Evolutionary conservation across 148 eudicot genomes (phyloP), one percentile per base, ranked within the genome.

Genomic region (Amaranthus hypochondriacus): DNA sequence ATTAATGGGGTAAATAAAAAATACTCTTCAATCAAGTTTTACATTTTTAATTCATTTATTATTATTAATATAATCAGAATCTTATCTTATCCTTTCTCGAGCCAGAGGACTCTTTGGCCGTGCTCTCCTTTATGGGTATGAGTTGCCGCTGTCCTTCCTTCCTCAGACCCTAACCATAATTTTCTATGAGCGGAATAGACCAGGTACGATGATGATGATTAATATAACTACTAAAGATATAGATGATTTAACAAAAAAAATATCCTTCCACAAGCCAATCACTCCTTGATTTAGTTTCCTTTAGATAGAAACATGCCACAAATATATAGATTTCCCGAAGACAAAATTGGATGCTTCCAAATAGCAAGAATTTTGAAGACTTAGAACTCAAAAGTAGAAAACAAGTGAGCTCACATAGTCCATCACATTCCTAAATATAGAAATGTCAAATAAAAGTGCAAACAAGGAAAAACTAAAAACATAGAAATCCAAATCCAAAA

Each of bases 261-360:
- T 28, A 28, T 28, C 39, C 39, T 28, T 28, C 39, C 39, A 28
- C 39, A 28, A 28, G 39, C 39, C 39, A 28, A 28, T 0, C 39
- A 62, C n/a, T 62, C 57, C 13, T 55, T 7, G 12, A 55, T 7
- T 8, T 8, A 8, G 57, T 8, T 9, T 55, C 12, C 9, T 55
- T 18, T 3, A n/a, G 28, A 15, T n/a, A 58, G 6, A 58, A 5
- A 56, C 60, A 56, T 56, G n/a, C 18, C 28, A 11, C 7, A 11
- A 65, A 43, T 18, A 28, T 13, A 48, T 7, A 49, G 5, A 21
- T 69, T 28, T 53, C 58, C 8, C 8, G 9, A 43, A 14, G 9
- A 55, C 39, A 55, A 56, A 44, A 4, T 4, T 12, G 44, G 43
- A 70, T 70, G 63, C 53, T 56, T 70, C 73, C 63, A 70, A 70